Conservation (phyloP, 176 grass and related monocot genomes). For the Panicum miliaceum region DNA sequence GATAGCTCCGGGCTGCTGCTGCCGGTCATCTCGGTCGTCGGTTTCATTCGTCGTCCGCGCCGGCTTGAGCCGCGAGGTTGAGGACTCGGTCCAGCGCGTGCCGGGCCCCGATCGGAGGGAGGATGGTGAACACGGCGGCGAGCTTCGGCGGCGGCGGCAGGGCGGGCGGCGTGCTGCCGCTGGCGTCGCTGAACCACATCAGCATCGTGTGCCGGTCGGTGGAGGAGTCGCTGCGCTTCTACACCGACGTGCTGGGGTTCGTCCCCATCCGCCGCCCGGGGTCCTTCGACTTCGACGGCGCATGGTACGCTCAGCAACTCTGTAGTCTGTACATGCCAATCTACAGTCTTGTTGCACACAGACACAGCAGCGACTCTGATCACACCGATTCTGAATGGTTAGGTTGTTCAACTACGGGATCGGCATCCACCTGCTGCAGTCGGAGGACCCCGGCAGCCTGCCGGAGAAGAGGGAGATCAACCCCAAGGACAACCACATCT, state of each 20-base stretch:
- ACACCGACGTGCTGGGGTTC: conserved; percentile 83
- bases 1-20: too few relatives aligned
- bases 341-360: too few relatives aligned
- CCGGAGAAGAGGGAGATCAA: conserved; percentile 80
- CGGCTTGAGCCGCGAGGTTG: not conserved
- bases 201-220: conserved; percentile 75
- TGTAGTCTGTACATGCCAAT: too few relatives aligned
- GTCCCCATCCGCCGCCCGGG: conserved; percentile 63
- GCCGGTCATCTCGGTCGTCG: too few relatives aligned
- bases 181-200: conserved; percentile 91
- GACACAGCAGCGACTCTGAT: too few relatives aligned
- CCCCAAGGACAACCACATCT: conserved; percentile 95
- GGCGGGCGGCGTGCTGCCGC: conserved; percentile 56
- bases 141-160: not conserved
- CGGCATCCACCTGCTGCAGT: conserved; percentile 83
- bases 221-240: conserved; percentile 73
- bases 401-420: conserved; percentile 93
- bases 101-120: too few relatives aligned
- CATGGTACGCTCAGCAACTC: conserved; percentile 48
- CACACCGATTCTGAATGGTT: too few relatives aligned
- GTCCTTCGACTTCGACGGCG: conserved; percentile 82
- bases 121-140: conserved; percentile 40
- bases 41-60: too few relatives aligned
- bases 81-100: too few relatives aligned
- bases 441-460: conserved; percentile 55